These are phyloP conservation scores for Dispira parvispora DNA, from an alignment of 192 early-diverging fungal genomes.

Conservation along the genomic window DNA sequence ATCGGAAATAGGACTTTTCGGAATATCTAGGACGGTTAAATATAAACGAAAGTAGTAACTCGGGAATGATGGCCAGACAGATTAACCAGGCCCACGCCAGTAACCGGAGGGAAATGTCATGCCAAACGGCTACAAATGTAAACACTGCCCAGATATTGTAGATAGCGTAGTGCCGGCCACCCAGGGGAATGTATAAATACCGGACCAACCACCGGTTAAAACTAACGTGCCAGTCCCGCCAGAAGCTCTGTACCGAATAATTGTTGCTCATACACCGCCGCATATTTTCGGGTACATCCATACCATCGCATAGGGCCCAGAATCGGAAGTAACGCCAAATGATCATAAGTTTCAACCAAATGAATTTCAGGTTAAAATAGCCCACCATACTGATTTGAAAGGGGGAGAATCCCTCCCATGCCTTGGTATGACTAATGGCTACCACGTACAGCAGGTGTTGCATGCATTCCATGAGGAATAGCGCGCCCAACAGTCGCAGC, in stretches of 20 bases:
- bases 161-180: constrained; percentile 47
- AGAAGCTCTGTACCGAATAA: constrained; percentile 85
- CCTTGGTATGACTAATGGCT: constrained; percentile 72
- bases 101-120: constrained; percentile 72
- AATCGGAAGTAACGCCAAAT: constrained; percentile 96
- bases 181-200: constrained; percentile 83
- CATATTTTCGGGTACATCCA: constrained; percentile 90
- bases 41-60: constrained; percentile 42
- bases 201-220: constrained; percentile 84
- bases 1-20: constrained; percentile 38
- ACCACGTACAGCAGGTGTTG: constrained; percentile 79
- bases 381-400: constrained; percentile 77
- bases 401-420: constrained; percentile 65
- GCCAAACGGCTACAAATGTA: constrained; percentile 97
- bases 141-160: constrained; percentile 79
- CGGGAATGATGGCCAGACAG: constrained; percentile 70
- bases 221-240: constrained; percentile 91
- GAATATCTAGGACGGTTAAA: constrained; percentile 20
- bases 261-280: constrained; percentile 90
- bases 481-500: constrained; percentile 39
- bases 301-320: constrained; percentile 86
- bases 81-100: constrained; percentile 90
- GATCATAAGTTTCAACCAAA: constrained; percentile 91
- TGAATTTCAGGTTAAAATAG: constrained; percentile 73
- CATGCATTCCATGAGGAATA: constrained; percentile 74